These are phyloP conservation scores for Eucalyptus cloeziana DNA, from an alignment of 345 rosid genomes.

Conservation along the genomic window DNA sequence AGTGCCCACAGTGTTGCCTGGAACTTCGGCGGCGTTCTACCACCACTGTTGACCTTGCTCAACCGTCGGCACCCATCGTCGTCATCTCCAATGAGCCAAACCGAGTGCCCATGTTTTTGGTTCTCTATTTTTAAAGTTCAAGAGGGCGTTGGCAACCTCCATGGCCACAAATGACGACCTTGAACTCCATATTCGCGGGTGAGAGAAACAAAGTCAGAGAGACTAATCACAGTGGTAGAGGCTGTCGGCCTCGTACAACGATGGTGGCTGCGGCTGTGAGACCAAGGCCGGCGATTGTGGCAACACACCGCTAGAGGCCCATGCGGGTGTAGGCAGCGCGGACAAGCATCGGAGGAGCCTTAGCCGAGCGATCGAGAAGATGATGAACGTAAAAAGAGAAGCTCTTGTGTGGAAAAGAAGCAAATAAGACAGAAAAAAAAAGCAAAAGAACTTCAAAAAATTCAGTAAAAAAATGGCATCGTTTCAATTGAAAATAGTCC, in stretches of 20 bases:
- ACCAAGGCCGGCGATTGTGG: not conserved
- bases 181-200: not conserved
- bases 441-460: not conserved
- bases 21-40: not conserved
- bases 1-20: not conserved
- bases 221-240: not conserved
- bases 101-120: not conserved
- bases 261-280: not conserved
- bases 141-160: not conserved
- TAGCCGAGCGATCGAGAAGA: not conserved
- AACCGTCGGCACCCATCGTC: not conserved
- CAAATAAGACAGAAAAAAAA: not conserved
- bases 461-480: not conserved
- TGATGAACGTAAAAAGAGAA: not conserved
- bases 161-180: not conserved
- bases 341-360: not conserved
- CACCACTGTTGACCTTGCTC: not conserved
- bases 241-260: not conserved
- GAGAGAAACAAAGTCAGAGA: not conserved
- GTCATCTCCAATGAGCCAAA: not conserved
- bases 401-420: not conserved
- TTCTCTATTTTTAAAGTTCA: not conserved
- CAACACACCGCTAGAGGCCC: not conserved
- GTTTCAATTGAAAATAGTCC: not conserved
- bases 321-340: not conserved